Conservation (phyloP, 306 rosid genomes). For the Inga leiocalycina region DNA sequence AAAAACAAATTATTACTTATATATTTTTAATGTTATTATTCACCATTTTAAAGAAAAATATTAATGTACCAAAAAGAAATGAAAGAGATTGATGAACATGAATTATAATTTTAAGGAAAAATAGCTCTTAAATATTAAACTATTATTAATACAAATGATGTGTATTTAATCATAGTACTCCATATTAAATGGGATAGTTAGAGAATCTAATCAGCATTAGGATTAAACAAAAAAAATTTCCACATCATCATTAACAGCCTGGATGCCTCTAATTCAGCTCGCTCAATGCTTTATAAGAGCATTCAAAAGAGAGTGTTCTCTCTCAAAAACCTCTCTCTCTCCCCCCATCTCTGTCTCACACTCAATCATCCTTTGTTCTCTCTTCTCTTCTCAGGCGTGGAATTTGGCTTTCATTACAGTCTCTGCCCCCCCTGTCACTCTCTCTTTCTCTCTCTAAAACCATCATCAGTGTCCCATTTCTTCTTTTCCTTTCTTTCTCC, state of each 20-base stretch:
- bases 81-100: background rate
- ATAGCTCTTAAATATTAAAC: background rate
- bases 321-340: conserved; percentile 37
- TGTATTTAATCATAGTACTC: background rate
- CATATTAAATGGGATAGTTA: conserved; percentile 24
- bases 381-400: conserved; percentile 75
- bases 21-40: background rate
- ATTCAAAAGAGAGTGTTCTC: conserved; percentile 44
- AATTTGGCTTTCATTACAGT: conserved; percentile 76
- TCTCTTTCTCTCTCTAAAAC: conserved; percentile 38
- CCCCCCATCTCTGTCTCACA: conserved; percentile 26
- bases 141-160: background rate
- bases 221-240: conserved; percentile 29
- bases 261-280: conserved; percentile 17
- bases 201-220: background rate
- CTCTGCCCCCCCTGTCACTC: conserved; percentile 34
- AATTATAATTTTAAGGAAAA: background rate
- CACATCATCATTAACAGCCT: conserved; percentile 56
- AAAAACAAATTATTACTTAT: background rate
- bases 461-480: conserved; percentile 57
- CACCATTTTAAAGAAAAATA: no score
- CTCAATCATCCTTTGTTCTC: conserved; percentile 62
- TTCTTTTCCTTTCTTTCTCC: conserved; percentile 45
- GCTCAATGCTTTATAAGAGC: conserved; percentile 60
- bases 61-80: background rate